Percentiles rank a stretch among this genome's conserved stretches.
Evolutionary conservation across 768 basidiomycete genomes (phyloP).

Genomic region (Hericium erinaceus): DNA sequence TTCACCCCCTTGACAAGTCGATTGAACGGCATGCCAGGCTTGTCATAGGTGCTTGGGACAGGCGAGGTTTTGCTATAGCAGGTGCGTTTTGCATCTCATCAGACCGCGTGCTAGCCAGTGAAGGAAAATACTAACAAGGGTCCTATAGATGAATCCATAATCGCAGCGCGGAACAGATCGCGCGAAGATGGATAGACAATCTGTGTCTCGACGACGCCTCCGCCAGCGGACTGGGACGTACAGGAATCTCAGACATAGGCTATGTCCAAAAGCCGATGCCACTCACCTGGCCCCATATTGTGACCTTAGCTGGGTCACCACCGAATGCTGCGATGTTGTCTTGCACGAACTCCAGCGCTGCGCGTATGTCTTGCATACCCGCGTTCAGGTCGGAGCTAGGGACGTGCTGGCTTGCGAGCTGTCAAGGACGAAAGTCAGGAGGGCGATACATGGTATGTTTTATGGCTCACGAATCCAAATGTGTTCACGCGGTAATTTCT

Average conservation of each 20-base stretch:
- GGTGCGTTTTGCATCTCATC: too few relatives aligned
- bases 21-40: slow-evolving; percentile 40
- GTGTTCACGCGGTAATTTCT: slow-evolving; percentile 38
- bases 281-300: slow-evolving; percentile 41
- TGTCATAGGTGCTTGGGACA: slow-evolving; percentile 37
- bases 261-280: not conserved
- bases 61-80: slow-evolving; percentile 42
- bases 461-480: slow-evolving; percentile 37
- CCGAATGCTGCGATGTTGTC: slow-evolving; percentile 46
- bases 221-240: slow-evolving; percentile 34
- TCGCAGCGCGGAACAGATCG: slow-evolving; percentile 38
- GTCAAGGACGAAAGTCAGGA: not conserved
- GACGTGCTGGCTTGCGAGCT: slow-evolving; percentile 37
- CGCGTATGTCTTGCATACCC: slow-evolving; percentile 41
- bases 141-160: slow-evolving; percentile 40
- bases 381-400: slow-evolving; percentile 31
- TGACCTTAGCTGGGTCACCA: slow-evolving; percentile 41
- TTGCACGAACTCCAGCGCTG: slow-evolving; percentile 48
- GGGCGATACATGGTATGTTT: too few relatives aligned
- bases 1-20: slow-evolving; percentile 36
- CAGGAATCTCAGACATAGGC: too few relatives aligned
- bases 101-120: not conserved
- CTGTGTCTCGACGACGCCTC: slow-evolving; percentile 37
- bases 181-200: slow-evolving; percentile 27
- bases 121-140: slow-evolving; percentile 32